Conservation (phyloP, 2,329 filamentous ascomycete species). For the Botrytis tulipae region DNA sequence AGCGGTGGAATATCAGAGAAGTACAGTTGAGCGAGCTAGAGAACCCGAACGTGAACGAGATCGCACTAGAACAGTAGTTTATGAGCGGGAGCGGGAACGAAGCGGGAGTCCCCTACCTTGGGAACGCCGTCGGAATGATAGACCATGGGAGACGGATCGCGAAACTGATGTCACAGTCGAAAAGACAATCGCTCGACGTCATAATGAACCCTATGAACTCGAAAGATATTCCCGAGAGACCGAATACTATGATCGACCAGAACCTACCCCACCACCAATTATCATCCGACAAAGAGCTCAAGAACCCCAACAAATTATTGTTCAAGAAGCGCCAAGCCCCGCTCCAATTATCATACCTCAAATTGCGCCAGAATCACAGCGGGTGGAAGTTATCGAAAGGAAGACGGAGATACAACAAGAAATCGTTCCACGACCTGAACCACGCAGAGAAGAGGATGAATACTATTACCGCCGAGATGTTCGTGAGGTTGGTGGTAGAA, state of each 20-base stretch:
- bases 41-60: slow-evolving; percentile 41
- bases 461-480: slow-evolving; percentile 42
- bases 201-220: slow-evolving; percentile 45
- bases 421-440: slow-evolving; percentile 29
- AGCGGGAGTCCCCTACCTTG: slow-evolving; percentile 31
- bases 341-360: slow-evolving; percentile 48
- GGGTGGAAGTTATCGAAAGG: slow-evolving; percentile 32
- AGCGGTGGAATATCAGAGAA: slow-evolving; percentile 26
- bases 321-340: slow-evolving; percentile 55
- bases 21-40: slow-evolving; percentile 35
- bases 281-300: slow-evolving; percentile 55
- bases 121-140: slow-evolving; percentile 34
- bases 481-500: slow-evolving; percentile 29
- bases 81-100: slow-evolving; percentile 40
- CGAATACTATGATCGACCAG: slow-evolving; percentile 57
- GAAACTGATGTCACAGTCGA: slow-evolving; percentile 28
- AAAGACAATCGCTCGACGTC: slow-evolving; percentile 29
- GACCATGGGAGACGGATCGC: slow-evolving; percentile 33
- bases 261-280: slow-evolving; percentile 51
- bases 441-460: slow-evolving; percentile 37
- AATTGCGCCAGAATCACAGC: slow-evolving; percentile 28
- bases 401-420: slow-evolving; percentile 31
- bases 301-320: slow-evolving; percentile 59
- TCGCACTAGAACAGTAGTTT: slow-evolving; percentile 40
- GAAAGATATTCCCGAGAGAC: slow-evolving; percentile 62